These are phyloP conservation scores for Pseudopyrenochaeta lycopersici DNA, from an alignment of 2,329 filamentous ascomycete species.

Conservation along the genomic window DNA sequence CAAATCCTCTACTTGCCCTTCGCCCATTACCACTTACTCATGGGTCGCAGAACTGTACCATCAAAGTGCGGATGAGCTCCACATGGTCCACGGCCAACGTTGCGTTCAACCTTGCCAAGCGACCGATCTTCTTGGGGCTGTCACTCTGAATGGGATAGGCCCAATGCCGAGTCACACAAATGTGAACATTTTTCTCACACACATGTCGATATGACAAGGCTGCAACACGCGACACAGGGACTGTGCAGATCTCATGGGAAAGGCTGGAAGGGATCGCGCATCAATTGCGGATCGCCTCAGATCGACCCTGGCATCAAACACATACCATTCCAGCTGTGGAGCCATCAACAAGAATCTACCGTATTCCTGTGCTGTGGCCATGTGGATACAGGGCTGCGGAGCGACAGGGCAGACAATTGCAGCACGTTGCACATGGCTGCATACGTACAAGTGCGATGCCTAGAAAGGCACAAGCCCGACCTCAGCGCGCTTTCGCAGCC, in stretches of 20 bases:
- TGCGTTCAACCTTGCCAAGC: neutral
- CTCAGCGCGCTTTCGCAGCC: no score
- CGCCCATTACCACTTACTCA: neutral
- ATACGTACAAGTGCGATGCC: no score
- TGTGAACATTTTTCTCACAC: neutral
- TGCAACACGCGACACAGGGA: neutral
- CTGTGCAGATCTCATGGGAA: neutral
- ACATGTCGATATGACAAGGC: neutral
- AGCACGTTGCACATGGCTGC: neutral
- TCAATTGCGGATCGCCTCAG: neutral
- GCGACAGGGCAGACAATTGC: neutral
- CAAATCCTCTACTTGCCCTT: neutral
- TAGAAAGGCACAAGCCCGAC: no score
- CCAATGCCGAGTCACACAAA: neutral
- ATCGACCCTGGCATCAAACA: neutral
- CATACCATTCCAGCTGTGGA: neutral
- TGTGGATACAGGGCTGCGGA: neutral
- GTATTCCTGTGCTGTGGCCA: neutral
- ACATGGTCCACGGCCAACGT: neutral
- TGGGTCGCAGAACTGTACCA: neutral
- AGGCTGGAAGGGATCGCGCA: neutral
- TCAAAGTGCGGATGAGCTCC: neutral
- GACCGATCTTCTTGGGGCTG: neutral
- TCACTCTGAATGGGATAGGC: neutral
- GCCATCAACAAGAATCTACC: neutral